These are phyloP conservation scores for Closterium sp. DNA, from an alignment of 139 green algal genomes.

Conservation along the genomic window DNA sequence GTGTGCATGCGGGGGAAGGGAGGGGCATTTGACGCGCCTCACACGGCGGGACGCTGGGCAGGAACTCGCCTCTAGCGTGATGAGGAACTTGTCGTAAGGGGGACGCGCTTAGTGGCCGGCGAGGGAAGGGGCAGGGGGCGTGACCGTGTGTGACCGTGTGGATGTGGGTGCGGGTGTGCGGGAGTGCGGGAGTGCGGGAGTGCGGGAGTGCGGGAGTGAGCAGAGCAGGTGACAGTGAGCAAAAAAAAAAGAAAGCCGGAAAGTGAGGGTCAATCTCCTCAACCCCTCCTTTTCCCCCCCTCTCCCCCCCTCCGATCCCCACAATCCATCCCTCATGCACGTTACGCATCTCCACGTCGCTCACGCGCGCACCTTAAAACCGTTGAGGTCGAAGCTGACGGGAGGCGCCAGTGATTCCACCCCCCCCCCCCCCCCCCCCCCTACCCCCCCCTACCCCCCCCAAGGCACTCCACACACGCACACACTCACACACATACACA, in stretches of 20 bases:
- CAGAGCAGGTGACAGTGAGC: no score
- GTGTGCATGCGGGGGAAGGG: not conserved
- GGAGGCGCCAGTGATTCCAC: not conserved
- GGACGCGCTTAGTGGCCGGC: not conserved
- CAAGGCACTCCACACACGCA: not conserved
- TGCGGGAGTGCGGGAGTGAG: no score
- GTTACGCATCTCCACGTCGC: not conserved
- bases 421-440: no score
- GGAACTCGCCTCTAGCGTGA: conserved; percentile 18
- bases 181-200: no score
- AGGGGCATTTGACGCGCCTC: not conserved
- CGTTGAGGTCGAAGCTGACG: not conserved
- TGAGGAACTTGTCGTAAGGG: conserved; percentile 26
- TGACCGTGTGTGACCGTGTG: no score
- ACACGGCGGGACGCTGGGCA: not conserved
- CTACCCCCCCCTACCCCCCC: not conserved
- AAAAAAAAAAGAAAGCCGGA: no score
- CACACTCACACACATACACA: not conserved
- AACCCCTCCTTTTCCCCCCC: no score
- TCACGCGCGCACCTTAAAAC: no score
- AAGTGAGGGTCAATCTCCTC: no score
- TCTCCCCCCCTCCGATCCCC: no score
- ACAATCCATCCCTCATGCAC: not conserved
- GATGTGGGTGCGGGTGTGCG: no score
- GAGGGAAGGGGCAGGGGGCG: not conserved